Percentiles rank a stretch among this genome's conserved stretches.
These are phyloP conservation scores for Russula abietina DNA, from an alignment of 768 basidiomycete genomes.

Conservation along the genomic window DNA sequence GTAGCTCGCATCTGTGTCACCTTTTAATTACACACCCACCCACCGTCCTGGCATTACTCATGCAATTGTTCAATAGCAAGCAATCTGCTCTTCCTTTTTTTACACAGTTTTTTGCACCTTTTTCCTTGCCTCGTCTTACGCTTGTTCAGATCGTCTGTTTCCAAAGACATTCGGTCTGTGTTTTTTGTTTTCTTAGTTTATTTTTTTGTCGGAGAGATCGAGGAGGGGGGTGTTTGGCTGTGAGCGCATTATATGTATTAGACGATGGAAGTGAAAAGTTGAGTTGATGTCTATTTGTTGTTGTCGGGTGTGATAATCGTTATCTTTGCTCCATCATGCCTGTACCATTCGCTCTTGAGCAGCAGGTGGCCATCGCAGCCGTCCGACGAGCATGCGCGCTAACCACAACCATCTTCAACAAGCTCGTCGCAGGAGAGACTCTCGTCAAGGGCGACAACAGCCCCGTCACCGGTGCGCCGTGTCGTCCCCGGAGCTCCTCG, in stretches of 20 bases:
- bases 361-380: conserved; percentile 76
- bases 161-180: not conserved
- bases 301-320: not conserved
- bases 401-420: conserved; percentile 81
- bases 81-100: conserved; percentile 11
- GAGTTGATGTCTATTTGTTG: not conserved
- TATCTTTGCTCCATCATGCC: conserved; percentile 38
- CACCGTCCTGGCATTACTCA: conserved; percentile 19
- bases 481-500: too few relatives aligned
- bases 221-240: not conserved
- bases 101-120: too few relatives aligned
- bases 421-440: conserved; percentile 78
- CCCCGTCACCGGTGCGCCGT: conserved; percentile 52
- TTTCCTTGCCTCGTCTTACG: not conserved
- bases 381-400: conserved; percentile 81
- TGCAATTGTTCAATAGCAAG: conserved; percentile 24
- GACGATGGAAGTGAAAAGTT: not conserved
- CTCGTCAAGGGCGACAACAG: conserved; percentile 85
- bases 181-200: not conserved
- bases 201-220: not conserved
- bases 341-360: conserved; percentile 55
- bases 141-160: conserved; percentile 4
- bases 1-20: conserved; percentile 23
- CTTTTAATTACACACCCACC: conserved; percentile 13
- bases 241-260: conserved; percentile 1